Evolutionary conservation across 2,329 filamentous ascomycete species (phyloP), one percentile per base, ranked within the genome.

Genomic region (Colletotrichum melonis): DNA sequence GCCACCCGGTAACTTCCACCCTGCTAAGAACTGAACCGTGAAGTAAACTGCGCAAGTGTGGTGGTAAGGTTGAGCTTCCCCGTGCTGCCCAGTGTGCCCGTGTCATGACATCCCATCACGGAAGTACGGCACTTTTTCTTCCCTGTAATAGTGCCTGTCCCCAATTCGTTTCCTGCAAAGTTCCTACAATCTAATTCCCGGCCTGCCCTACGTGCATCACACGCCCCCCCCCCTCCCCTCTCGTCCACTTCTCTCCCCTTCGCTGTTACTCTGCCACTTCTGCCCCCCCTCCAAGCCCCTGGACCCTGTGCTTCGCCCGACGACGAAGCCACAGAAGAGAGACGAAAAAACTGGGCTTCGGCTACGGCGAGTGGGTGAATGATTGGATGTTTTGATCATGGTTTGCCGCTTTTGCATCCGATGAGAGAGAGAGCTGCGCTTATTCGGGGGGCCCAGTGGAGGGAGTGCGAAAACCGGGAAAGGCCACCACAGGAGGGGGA

Each of bases 51-150:
- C 12, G 14, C 16, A 11, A 49, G 19, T 49, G 42, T n/a, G 19
- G 42, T 22, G 42, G 42, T 22, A 42, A 42, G 38, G 38, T 49
- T 49, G 42, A 49, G 42, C 57, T 35, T 55, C 58, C 26, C 38
- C 3, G 58, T 28, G 58, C 66, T 30, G 46, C 42, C 42, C 14
- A 22, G 42, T 30, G 49, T n/a, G 46, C 63, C 57, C 57, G 56
- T 71, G 35, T 71, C 56, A 67, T 71, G 63, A 30, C 67, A 46
- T 60, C 60, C 63, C 62, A 66, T 52, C 35, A 42, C 70, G 70
- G 70, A 65, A 70, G 60, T 70, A 26, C 70, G 70, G 70, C 70
- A 73, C 59, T 67, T 68, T 68, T 52, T 55, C 59, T 63, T 38
- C 59, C 55, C 35, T 26, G 55, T 35, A 32, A 32, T 32, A 9